Percentiles rank a stretch among this genome's conserved stretches.
phyloP scores from a whole-genome alignment of 108 stramenopile genomes.

The Nitzschia putrida region DNA sequence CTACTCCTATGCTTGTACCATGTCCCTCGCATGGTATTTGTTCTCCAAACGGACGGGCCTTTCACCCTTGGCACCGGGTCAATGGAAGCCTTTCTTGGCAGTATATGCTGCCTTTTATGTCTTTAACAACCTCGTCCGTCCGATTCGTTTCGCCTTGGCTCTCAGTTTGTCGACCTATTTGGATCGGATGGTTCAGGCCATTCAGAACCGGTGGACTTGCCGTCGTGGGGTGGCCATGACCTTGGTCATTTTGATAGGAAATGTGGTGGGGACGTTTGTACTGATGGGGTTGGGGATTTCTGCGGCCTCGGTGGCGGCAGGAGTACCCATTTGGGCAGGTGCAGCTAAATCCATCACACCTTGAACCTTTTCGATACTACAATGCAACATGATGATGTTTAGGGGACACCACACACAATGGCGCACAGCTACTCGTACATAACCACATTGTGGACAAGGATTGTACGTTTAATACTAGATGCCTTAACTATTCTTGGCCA shows the following conservation, averaged over 20 bases:
- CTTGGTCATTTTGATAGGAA: constrained; percentile 60
- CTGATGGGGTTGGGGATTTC: constrained; percentile 60
- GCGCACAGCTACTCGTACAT: no score
- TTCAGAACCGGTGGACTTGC: constrained; percentile 52
- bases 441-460: no score
- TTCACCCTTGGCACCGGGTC: constrained; percentile 84
- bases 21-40: constrained; percentile 63
- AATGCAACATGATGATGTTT: no score
- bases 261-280: constrained; percentile 61
- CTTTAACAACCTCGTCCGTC: constrained; percentile 84
- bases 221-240: constrained; percentile 47
- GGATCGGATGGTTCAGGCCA: constrained; percentile 48
- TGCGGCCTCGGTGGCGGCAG: constrained; percentile 54
- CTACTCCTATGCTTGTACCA: constrained; percentile 66
- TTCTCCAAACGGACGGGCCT: constrained; percentile 62
- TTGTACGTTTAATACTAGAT: neutral
- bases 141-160: constrained; percentile 64
- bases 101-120: constrained; percentile 86
- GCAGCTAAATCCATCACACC: no score
- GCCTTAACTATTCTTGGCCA: constrained; percentile 64
- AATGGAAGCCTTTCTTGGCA: constrained; percentile 85
- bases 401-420: neutral
- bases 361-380: no score
- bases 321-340: constrained; percentile 59
- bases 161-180: constrained; percentile 67